A percentile compares a stretch with the other conserved stretches of the same genome.
phyloP scores from a whole-genome alignment of 83 land plant species.

The Thuja plicata region DNA sequence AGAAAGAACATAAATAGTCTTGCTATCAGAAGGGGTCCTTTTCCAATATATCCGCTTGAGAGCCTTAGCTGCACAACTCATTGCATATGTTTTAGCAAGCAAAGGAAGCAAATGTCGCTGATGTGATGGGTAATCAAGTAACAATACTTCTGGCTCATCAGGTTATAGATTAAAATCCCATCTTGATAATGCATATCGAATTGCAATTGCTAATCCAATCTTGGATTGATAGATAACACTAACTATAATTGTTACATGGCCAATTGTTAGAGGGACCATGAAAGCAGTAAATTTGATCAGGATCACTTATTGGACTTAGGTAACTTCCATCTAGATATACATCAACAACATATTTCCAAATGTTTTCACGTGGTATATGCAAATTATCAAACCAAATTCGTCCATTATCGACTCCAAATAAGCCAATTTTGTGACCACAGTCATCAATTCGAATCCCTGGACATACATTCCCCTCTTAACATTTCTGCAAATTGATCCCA shows the following conservation, averaged over 20 bases:
- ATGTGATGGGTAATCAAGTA: constrained; percentile 94
- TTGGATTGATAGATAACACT: constrained; percentile 67
- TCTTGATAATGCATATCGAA: constrained; percentile 79
- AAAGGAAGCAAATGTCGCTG: constrained; percentile 83
- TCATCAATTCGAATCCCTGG: too few species aligned
- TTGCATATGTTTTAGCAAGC: constrained; percentile 84
- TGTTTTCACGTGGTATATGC: constrained; percentile 85
- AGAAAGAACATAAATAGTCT: constrained; percentile 80
- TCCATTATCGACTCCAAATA: too few species aligned
- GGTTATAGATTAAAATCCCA: constrained; percentile 13
- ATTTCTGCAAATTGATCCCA: too few species aligned
- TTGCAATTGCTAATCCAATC: constrained; percentile 82
- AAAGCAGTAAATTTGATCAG: constrained; percentile 94
- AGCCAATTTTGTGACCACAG: too few species aligned
- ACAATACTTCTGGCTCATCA: constrained; percentile 60
- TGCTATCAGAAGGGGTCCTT: constrained; percentile 60
- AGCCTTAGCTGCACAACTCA: constrained; percentile 75
- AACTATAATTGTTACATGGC: constrained; percentile 84
- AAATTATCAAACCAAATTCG: constrained; percentile 56
- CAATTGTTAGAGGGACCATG: constrained; percentile 89
- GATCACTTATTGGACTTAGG: constrained; percentile 28
- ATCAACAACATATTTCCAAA: constrained; percentile 39
- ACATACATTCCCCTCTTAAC: too few species aligned
- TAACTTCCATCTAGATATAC: too few species aligned
- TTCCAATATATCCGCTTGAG: constrained; percentile 69